phyloP scores from a whole-genome alignment of 768 basidiomycete genomes.

The Leccinellum rugosiceps region DNA sequence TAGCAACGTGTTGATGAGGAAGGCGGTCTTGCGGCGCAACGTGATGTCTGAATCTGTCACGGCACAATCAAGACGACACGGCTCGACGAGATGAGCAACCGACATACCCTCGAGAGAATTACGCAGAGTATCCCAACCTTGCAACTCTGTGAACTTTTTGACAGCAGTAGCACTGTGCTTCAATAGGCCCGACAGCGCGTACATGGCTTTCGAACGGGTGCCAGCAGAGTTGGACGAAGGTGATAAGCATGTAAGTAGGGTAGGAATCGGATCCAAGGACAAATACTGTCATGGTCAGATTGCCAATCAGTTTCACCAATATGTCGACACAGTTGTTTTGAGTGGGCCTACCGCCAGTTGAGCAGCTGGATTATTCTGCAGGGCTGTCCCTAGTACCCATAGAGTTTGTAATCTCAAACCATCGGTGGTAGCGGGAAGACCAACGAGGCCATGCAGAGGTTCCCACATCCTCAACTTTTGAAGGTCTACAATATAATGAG shows the following conservation, averaged over 20 bases:
- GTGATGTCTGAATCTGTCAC: conserved; percentile 67
- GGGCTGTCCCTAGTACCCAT: conserved; percentile 87
- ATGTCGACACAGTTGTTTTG: neutral
- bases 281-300: conserved; percentile 46
- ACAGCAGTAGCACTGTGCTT: conserved; percentile 78
- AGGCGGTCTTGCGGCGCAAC: conserved; percentile 75
- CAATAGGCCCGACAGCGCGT: conserved; percentile 72
- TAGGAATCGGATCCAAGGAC: conserved; percentile 59
- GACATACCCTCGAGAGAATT: conserved; percentile 57
- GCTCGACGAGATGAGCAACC: neutral
- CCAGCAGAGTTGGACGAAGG: conserved; percentile 50
- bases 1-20: conserved; percentile 72
- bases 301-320: neutral
- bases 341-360: conserved; percentile 60
- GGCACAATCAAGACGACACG: neutral
- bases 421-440: conserved; percentile 50
- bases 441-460: conserved; percentile 64
- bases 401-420: conserved; percentile 63
- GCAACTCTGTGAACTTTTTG: conserved; percentile 41
- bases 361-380: conserved; percentile 87
- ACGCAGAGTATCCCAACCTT: conserved; percentile 65
- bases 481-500: conserved; percentile 50
- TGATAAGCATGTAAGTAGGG: conserved; percentile 58
- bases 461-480: conserved; percentile 76
- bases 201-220: conserved; percentile 77